Base-by-base conservation (phyloP, 345 rosid species). In the Kernera saxatilis region DNA sequence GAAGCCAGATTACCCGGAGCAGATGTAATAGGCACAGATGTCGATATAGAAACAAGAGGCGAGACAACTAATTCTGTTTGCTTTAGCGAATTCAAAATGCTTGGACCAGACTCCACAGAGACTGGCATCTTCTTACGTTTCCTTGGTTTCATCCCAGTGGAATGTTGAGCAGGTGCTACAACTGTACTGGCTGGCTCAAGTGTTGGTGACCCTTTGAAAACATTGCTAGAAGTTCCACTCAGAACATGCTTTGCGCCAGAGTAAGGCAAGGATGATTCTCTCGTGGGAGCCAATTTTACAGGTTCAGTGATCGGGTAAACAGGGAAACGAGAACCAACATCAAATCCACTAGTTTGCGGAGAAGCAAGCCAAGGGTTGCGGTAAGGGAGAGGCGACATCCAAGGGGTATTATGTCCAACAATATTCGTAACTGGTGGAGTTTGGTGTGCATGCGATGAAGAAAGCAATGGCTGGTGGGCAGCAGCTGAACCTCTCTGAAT, bases 301-400 rank as follows among this genome's bases (percentile, higher is more conserved):
- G 96, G 36, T 75, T 92, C 97, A 3, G 86, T 71, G 32, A 64
- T 40, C 11, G 90, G 92, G 57, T 73, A 80, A 13, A 76, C 69
- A 12, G 96, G 79, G 57, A 84, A 78, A 78, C 83, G 84, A 75
- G 82, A 75, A 79, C 81, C 78, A n/a, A 78, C 59, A 53, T 88
- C 96, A 58, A 82, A 79, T 12, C 83, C 79, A 77, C 91, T 70
- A 58, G 86, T 78, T 59, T 82, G 96, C 17, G 93, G 81, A 81
- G 90, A 81, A 73, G 83, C 78, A 70, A 75, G 77, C 97, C 97
- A 94, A 27, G 89, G 81, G 43, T 76, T 81, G 51, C 80, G 82
- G 76, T 82, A 88, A 70, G 89, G 87, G 60, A 89, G 75, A 58
- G 88, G 97, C 21, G 97, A 80, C 67, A 88, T 76, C 98, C 99